A percentile compares a stretch with the other conserved stretches of the same genome.
phyloP scores from a whole-genome alignment of 805 yeast genomes.

The Lipomyces anomalus region DNA sequence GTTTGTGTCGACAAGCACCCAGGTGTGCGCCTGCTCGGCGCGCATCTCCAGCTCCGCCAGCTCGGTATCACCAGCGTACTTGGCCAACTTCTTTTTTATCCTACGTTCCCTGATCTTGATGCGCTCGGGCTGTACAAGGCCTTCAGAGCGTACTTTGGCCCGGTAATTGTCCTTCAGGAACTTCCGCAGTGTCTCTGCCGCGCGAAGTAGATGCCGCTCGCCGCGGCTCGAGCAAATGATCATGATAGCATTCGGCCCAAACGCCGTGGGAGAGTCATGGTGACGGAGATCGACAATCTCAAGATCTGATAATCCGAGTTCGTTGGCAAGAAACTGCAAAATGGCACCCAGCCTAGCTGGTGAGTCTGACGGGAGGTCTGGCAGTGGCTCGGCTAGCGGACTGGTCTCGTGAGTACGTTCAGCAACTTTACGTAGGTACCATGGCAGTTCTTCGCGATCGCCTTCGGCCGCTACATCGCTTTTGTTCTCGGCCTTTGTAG shows the following conservation, averaged over 20 bases:
- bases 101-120: conserved; percentile 48
- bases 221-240: conserved; percentile 73
- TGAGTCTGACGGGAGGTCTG: conserved; percentile 53
- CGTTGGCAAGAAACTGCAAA: conserved; percentile 45
- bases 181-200: conserved; percentile 53
- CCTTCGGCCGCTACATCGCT: conserved; percentile 1
- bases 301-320: conserved; percentile 63
- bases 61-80: conserved; percentile 48
- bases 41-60: conserved; percentile 53
- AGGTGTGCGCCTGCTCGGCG: conserved; percentile 49
- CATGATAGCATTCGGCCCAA: conserved; percentile 43
- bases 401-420: background rate
- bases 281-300: conserved; percentile 56
- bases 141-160: conserved; percentile 57
- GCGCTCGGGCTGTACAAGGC: conserved; percentile 56
- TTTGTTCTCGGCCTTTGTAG: too few relatives aligned
- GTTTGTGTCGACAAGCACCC: conserved; percentile 75
- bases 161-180: conserved; percentile 50
- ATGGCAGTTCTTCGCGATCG: conserved; percentile 10
- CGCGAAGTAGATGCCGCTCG: conserved; percentile 66
- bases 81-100: conserved; percentile 46
- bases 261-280: conserved; percentile 35
- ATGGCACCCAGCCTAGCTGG: conserved; percentile 49
- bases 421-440: conserved; percentile 15
- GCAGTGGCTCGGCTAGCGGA: conserved; percentile 35